Conservation (phyloP, 345 rosid species). For the Turritis glabra region DNA sequence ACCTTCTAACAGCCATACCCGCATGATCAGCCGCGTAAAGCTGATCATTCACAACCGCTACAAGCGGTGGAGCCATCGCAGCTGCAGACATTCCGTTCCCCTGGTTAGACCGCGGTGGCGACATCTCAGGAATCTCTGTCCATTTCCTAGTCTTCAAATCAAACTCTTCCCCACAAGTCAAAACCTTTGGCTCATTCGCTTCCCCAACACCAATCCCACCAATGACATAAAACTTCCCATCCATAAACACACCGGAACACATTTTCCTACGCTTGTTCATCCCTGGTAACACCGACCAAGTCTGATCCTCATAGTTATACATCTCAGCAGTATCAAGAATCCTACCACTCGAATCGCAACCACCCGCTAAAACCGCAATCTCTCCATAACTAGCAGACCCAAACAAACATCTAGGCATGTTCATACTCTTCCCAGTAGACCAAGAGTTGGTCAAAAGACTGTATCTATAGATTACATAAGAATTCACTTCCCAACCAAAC, state of each 20-base stretch:
- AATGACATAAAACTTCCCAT: conserved; percentile 72
- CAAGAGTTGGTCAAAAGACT: conserved; percentile 54
- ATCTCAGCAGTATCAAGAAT: conserved; percentile 61
- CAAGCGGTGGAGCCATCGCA: conserved; percentile 72
- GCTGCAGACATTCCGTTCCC: conserved; percentile 39
- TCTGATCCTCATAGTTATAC: conserved; percentile 60
- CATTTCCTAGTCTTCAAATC: conserved; percentile 58
- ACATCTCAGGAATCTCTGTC: conserved; percentile 66
- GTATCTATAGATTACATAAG: conserved; percentile 50
- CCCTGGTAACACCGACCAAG: conserved; percentile 58
- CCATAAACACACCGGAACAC: conserved; percentile 84
- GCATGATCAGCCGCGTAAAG: conserved; percentile 77
- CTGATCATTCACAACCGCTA: conserved; percentile 71
- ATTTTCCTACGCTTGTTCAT: conserved; percentile 70
- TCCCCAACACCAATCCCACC: conserved; percentile 66
- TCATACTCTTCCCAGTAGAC: conserved; percentile 53
- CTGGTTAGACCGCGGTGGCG: conserved; percentile 39
- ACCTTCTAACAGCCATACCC: conserved; percentile 51
- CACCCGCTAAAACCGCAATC: conserved; percentile 79
- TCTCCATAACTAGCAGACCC: conserved; percentile 70
- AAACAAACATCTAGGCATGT: conserved; percentile 72
- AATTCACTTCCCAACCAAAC: conserved; percentile 57
- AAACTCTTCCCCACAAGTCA: conserved; percentile 67
- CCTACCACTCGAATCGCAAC: conserved; percentile 61
- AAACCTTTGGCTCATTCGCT: conserved; percentile 28